A percentile compares a stretch with the other conserved stretches of the same genome.
These are phyloP conservation scores for Talaromyces sp. DNA, from an alignment of 2,329 filamentous ascomycete species.

Conservation along the genomic window DNA sequence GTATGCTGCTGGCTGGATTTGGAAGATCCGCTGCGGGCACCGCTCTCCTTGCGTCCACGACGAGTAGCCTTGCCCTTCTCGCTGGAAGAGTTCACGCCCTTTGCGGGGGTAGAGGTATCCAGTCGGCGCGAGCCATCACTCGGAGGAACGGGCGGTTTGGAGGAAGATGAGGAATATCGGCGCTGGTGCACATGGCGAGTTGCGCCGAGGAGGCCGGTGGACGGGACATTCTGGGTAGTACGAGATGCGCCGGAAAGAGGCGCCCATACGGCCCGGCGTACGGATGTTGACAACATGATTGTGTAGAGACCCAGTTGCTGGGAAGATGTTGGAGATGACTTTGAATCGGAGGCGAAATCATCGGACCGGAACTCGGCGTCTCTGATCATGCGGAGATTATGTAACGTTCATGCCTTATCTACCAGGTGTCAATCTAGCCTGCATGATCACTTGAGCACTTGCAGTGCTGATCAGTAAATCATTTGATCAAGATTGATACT, in stretches of 20 bases:
- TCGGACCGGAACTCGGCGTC: constrained; percentile 33
- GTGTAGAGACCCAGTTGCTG: constrained; percentile 29
- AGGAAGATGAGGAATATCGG: constrained; percentile 52
- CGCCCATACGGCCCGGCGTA: constrained; percentile 49
- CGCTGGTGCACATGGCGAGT: constrained; percentile 46
- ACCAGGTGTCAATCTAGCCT: background rate
- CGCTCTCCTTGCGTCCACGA: constrained; percentile 40
- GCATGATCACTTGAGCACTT: too few species aligned
- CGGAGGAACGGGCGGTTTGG: constrained; percentile 50
- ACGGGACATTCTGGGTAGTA: constrained; percentile 34
- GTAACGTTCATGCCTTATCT: constrained; percentile 30
- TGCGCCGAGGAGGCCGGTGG: constrained; percentile 34
- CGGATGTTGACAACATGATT: constrained; percentile 50
- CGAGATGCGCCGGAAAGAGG: constrained; percentile 39
- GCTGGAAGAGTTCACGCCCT: constrained; percentile 40
- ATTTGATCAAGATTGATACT: too few species aligned
- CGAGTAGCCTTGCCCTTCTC: constrained; percentile 41
- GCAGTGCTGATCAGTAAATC: too few species aligned
- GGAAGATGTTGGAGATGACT: constrained; percentile 28
- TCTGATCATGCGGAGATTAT: constrained; percentile 39
- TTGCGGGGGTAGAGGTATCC: constrained; percentile 43
- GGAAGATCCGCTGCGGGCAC: constrained; percentile 33
- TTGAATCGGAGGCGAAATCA: constrained; percentile 41
- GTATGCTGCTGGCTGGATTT: constrained; percentile 43
- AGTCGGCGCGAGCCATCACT: constrained; percentile 49